Conservation (phyloP, 306 rosid species). For the Cicer cuneatum region DNA sequence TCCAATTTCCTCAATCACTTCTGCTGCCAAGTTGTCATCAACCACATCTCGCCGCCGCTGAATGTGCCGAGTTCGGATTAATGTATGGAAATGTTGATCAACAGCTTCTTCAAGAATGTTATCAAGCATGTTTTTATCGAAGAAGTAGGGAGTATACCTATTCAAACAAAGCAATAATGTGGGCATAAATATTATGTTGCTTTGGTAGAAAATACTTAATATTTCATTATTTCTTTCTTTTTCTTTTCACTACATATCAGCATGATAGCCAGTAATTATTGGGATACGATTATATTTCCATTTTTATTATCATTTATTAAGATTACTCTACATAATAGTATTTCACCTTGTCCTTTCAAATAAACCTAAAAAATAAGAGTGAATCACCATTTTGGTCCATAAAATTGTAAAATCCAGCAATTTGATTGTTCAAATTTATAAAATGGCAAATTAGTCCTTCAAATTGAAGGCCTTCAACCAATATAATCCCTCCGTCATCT, state of each 20-base stretch:
- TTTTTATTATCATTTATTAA: slow-evolving; percentile 2
- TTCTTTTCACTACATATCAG: neutral
- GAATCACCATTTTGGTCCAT: neutral
- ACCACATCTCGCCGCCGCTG: slow-evolving; percentile 87
- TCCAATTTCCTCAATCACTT: slow-evolving; percentile 91
- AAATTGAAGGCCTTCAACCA: neutral
- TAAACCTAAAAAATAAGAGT: neutral
- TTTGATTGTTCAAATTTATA: neutral
- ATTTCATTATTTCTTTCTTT: neutral
- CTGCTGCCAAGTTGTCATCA: slow-evolving; percentile 89
- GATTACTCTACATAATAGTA: neutral
- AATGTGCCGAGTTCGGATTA: slow-evolving; percentile 93
- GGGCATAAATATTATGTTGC: slow-evolving; percentile 39
- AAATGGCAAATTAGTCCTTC: neutral
- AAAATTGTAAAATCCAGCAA: neutral
- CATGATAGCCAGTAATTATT: neutral
- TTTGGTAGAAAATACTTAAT: slow-evolving; percentile 27
- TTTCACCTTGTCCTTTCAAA: slow-evolving; percentile 2
- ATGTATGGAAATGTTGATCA: slow-evolving; percentile 90
- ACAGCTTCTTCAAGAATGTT: slow-evolving; percentile 98
- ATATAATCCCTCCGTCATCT: neutral
- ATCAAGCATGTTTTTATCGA: slow-evolving; percentile 94
- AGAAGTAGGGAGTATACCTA: slow-evolving; percentile 99
- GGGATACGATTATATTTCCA: neutral
- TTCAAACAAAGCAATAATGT: slow-evolving; percentile 45